A percentile compares a stretch with the other conserved stretches of the same genome.
Evolutionary conservation across 2,329 filamentous ascomycete genomes (phyloP).

Genomic region (Polychaeton citri): DNA sequence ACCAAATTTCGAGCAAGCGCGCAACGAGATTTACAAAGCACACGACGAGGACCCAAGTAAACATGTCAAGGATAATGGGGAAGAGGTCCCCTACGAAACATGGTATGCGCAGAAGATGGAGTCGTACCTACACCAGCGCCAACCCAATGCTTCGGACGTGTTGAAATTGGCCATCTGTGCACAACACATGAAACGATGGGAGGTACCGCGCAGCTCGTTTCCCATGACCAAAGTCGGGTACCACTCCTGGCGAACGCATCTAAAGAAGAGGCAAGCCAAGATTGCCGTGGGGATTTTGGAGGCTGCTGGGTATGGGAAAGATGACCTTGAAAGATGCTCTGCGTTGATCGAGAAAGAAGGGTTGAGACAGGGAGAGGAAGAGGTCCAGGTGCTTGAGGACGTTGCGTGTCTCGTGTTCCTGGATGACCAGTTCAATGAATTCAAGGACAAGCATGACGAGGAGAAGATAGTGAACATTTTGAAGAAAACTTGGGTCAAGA

Average conservation of each 20-base stretch:
- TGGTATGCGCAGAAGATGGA: constrained; percentile 75
- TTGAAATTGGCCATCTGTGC: constrained; percentile 67
- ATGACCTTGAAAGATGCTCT: constrained; percentile 49
- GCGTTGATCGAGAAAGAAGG: constrained; percentile 69
- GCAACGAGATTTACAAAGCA: constrained; percentile 59
- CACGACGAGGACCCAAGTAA: constrained; percentile 55
- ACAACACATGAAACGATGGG: constrained; percentile 78
- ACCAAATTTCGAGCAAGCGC: constrained; percentile 30
- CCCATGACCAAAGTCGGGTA: constrained; percentile 66
- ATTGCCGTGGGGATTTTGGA: constrained; percentile 43
- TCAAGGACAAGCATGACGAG: constrained; percentile 61
- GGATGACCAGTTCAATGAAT: constrained; percentile 74
- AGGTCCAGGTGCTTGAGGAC: constrained; percentile 69
- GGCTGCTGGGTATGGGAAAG: constrained; percentile 35
- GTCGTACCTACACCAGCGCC: constrained; percentile 50
- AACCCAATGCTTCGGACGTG: constrained; percentile 49
- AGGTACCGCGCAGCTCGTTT: constrained; percentile 60
- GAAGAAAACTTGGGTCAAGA: constrained; percentile 64
- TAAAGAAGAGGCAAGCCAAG: constrained; percentile 59
- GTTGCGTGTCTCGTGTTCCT: constrained; percentile 78
- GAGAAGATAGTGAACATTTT: constrained; percentile 62
- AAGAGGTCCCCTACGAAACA: constrained; percentile 57
- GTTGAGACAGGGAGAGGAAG: constrained; percentile 45
- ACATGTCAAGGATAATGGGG: constrained; percentile 30
- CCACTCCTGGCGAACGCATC: constrained; percentile 61